Evolutionary conservation across 768 basidiomycete species (phyloP).

Genomic region (Xerocomellus intermedius): DNA sequence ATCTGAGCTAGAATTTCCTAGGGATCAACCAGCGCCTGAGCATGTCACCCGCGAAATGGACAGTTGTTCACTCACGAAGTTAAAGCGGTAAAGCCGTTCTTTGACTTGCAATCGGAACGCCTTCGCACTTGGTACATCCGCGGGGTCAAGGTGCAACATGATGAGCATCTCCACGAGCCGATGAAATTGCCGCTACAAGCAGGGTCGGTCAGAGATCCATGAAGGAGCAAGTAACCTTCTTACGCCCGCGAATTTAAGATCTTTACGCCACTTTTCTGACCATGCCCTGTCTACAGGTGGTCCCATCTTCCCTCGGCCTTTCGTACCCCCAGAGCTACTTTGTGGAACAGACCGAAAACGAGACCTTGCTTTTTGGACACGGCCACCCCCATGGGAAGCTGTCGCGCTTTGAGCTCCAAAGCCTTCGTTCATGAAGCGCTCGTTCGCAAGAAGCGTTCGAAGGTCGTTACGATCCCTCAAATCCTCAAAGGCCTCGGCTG

Average conservation of each 20-base stretch:
- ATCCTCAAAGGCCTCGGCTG: conserved; percentile 97
- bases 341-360: conserved; percentile 30
- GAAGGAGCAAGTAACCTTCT: conserved; percentile 14
- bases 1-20: conserved; percentile 88
- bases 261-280: conserved; percentile 75
- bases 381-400: conserved; percentile 49
- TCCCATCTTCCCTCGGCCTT: conserved; percentile 58
- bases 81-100: conserved; percentile 91
- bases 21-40: background rate
- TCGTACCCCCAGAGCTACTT: conserved; percentile 22
- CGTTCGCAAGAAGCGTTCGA: conserved; percentile 63
- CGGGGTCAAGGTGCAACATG: conserved; percentile 63
- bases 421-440: conserved; percentile 69
- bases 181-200: conserved; percentile 82
- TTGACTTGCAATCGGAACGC: conserved; percentile 91
- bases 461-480: conserved; percentile 91
- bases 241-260: conserved; percentile 90
- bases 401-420: conserved; percentile 43
- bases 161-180: conserved; percentile 91
- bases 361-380: conserved; percentile 39
- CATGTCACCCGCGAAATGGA: background rate
- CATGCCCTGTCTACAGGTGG: conserved; percentile 77
- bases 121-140: conserved; percentile 51
- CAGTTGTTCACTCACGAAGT: conserved; percentile 63
- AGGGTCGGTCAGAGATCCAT: background rate